Percentiles rank a stretch among this genome's conserved stretches.
Evolutionary conservation across 345 rosid species (phyloP).

Genomic region (Nasturtium officinale): DNA sequence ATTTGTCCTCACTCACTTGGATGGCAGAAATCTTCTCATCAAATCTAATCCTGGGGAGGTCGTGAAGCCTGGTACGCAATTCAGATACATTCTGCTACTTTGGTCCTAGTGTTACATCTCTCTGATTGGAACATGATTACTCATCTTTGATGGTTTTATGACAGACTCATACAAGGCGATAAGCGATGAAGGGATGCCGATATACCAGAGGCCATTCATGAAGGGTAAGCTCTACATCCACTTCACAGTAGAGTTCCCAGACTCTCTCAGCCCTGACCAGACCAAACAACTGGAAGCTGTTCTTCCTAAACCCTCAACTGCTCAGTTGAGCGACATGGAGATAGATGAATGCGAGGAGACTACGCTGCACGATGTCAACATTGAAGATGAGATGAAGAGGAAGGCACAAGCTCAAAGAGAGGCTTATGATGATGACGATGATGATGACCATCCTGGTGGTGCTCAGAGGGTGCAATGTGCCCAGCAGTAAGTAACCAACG

Average conservation of each 20-base stretch:
- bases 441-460: slow-evolving; percentile 52
- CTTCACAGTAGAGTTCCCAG: slow-evolving; percentile 67
- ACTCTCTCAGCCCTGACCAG: slow-evolving; percentile 56
- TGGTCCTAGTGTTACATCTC: neutral
- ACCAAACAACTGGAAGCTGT: slow-evolving; percentile 54
- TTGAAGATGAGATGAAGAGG: slow-evolving; percentile 67
- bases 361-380: slow-evolving; percentile 65
- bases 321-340: slow-evolving; percentile 65
- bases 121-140: neutral
- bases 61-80: slow-evolving; percentile 60
- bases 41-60: slow-evolving; percentile 78
- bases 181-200: slow-evolving; percentile 81
- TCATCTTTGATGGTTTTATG: neutral
- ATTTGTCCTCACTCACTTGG: slow-evolving; percentile 68
- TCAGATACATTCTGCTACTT: neutral
- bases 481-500: slow-evolving; percentile 56
- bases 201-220: slow-evolving; percentile 71
- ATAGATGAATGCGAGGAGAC: slow-evolving; percentile 84
- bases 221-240: slow-evolving; percentile 73
- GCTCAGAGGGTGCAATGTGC: slow-evolving; percentile 73
- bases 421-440: slow-evolving; percentile 62
- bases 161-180: slow-evolving; percentile 69
- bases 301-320: slow-evolving; percentile 49
- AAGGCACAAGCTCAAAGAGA: slow-evolving; percentile 62
- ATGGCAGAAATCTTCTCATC: slow-evolving; percentile 74